Base-by-base conservation (phyloP, 371 early-diverging fungal genomes). In the Mucor racemosus region DNA sequence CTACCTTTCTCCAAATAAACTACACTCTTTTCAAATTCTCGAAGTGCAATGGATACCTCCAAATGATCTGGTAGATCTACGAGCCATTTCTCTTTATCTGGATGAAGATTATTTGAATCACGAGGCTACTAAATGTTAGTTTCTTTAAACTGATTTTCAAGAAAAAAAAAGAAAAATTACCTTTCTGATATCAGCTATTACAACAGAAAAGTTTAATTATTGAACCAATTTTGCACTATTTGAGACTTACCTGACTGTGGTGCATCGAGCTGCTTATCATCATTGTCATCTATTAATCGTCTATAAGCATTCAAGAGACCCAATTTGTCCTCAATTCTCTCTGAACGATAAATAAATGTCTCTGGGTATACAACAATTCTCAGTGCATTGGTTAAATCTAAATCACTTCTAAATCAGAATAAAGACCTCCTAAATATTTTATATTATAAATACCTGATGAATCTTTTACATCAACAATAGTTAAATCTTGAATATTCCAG, bases 1-100 rank as follows among this genome's bases (percentile, higher is more conserved):
- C 38, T 71, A 89, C 90, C 92, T 78, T 86, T 87, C 59, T 91
- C 91, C 58, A 95, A 85, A 60, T 85, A 80, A 2, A 72, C 74
- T 0, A 94, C 92, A 4, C 95, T 92, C n/a, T 76, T 77, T 50
- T 92, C 91, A 77, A 95, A 95, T 65, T 95, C 94, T 48, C 96
- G 79, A 34, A 94, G 84, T 3, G 96, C 95, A 75, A 97, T 94
- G 39, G 88, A 75, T 5, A 97, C 94, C 60, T 95, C 97, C 58
- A 97, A 72, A 48, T 93, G 91, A 73, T 95, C 94, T 3, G 92
- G 82, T 48, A 94, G 81, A 63, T 93, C 91, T 21, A 78, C 75
- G n/a, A 95, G 65, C 90, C 90, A 92, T 40, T 85, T 84, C 35
- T 78, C 74, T 63, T 87, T 86, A 7, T 76, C 72, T 11, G 78